Evolutionary conservation across 2,329 filamentous ascomycete genomes (phyloP), one percentile per base, ranked within the genome.

Genomic region (Aspergillus luchuensis): DNA sequence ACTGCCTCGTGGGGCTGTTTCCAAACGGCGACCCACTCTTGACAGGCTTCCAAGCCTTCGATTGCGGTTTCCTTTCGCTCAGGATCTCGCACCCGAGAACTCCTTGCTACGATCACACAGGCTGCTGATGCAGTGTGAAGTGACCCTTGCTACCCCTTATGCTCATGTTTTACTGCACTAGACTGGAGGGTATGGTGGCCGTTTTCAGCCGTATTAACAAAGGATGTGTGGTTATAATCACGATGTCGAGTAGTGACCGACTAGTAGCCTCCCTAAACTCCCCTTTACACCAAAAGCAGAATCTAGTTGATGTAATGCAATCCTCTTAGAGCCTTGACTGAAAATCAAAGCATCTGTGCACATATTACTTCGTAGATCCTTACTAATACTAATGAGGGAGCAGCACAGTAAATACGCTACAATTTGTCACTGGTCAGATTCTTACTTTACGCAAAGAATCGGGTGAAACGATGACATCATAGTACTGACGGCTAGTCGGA

Each of bases 11-110:
- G 65, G 66, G 58, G 58, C 36, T 48, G 43, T 21, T 47, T 33
- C 49, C 56, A 64, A 67, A 65, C 65, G 60, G 60, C 59, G 66
- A 43, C 63, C 66, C 66, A 66, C 65, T 63, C 60, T 66, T 68
- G 66, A 68, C 65, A 68, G 53, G 66, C 65, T 65, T 66, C 65
- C 60, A 68, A 66, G 60, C 62, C 59, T 66, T 64, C 57, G 54
- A 63, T 62, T 50, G 58, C 53, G 48, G 57, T 58, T 60, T 65
- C 49, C 60, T 56, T 59, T 61, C 56, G 54, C 53, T 58, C 58
- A 64, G 57, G 63, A 69, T 69, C 66, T 69, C 56, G 59, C 64
- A 69, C 64, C 67, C 67, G 66, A 62, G 60, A 63, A 63, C 62
- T 64, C 64, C 64, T 64, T 64, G 61, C 67, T 66, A 64, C 63